Evolutionary conservation across 129 eudicot genomes (phyloP), one percentile per base, ranked within the genome.

Genomic region (Centella asiatica): DNA sequence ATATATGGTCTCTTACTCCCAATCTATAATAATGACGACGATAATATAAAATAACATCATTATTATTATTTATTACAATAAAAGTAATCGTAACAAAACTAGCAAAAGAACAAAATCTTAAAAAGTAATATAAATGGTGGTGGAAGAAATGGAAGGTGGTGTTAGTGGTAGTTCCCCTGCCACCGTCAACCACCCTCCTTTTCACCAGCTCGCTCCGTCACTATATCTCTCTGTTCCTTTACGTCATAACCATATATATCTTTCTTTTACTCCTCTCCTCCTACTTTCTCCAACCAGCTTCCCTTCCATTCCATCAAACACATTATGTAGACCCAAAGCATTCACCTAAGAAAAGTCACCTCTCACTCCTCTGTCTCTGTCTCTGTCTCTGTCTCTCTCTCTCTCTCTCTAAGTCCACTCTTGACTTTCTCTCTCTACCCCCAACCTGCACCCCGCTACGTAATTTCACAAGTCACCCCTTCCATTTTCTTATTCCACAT

Each of bases 241-340:
- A 79, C 84, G 84, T 69, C 80, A 79, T 54, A 47, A 45, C 53
- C 27, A 59, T 62, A n/a, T n/a, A n/a, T n/a, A n/a, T n/a, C n/a
- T n/a, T n/a, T n/a, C n/a, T n/a, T n/a, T n/a, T n/a, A n/a, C n/a
- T n/a, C n/a, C n/a, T n/a, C n/a, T n/a, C n/a, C n/a, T n/a, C n/a
- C n/a, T n/a, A n/a, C n/a, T n/a, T n/a, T n/a, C n/a, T n/a, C n/a
- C n/a, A n/a, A n/a, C n/a, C n/a, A n/a, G n/a, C n/a, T n/a, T n/a
- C n/a, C n/a, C n/a, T n/a, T n/a, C n/a, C n/a, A n/a, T n/a, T n/a
- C n/a, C n/a, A n/a, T n/a, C n/a, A n/a, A n/a, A 39, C 9, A 15
- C 42, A 42, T 23, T 33, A 66, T 13, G 54, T 33, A 52, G 27
- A 60, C 47, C 34, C 60, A 13, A 37, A 37, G 42, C 42, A 37